phyloP scores from a whole-genome alignment of 176 grass and related monocot species.

The Chloris gayana region DNA sequence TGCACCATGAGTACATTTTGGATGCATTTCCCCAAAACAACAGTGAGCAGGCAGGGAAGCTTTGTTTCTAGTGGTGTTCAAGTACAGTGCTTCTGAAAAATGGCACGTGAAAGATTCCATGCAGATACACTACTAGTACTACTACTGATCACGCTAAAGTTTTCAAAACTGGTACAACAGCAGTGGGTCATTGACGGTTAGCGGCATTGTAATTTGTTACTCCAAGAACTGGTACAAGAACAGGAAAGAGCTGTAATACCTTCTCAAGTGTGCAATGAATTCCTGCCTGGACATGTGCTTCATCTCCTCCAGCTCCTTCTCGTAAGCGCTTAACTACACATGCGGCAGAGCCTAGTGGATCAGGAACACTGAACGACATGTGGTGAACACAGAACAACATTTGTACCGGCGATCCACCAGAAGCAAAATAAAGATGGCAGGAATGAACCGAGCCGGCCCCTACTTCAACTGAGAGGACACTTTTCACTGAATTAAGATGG shows the following conservation, averaged over 20 bases:
- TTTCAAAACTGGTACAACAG: too few species aligned
- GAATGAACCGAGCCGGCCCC: slow-evolving; percentile 40
- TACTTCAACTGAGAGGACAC: slow-evolving; percentile 1
- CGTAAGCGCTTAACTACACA: slow-evolving; percentile 63
- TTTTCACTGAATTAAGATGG: background rate
- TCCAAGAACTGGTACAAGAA: background rate
- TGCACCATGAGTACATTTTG: slow-evolving; percentile 16
- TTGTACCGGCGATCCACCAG: background rate
- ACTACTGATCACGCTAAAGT: too few species aligned
- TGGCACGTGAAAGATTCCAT: slow-evolving; percentile 32
- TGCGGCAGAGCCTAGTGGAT: background rate
- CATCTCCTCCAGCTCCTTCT: slow-evolving; percentile 90
- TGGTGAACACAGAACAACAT: background rate
- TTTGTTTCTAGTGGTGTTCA: slow-evolving; percentile 32
- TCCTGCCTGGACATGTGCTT: slow-evolving; percentile 89
- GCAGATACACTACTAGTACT: background rate
- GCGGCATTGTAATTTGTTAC: too few species aligned
- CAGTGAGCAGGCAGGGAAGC: background rate
- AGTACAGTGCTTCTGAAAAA: background rate
- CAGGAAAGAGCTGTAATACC: slow-evolving; percentile 41
- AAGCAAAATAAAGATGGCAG: background rate
- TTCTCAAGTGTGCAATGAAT: slow-evolving; percentile 86
- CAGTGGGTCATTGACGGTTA: too few species aligned
- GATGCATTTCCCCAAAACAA: slow-evolving; percentile 23
- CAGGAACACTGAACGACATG: background rate